These are phyloP conservation scores for Nothophaeocryptopus gaeumannii DNA, from an alignment of 2,329 filamentous ascomycete species.

Conservation along the genomic window DNA sequence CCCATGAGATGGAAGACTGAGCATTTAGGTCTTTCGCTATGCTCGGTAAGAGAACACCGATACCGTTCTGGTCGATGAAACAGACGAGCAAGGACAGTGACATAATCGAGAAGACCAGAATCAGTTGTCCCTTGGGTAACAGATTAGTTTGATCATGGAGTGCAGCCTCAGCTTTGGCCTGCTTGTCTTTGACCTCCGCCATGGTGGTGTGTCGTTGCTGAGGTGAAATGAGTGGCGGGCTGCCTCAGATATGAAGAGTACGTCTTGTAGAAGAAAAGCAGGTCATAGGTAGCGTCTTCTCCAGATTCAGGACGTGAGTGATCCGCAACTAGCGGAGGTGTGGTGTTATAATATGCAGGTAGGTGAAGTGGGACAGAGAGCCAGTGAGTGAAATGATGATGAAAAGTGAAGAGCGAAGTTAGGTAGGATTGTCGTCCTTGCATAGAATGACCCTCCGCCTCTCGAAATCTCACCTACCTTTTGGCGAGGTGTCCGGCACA, in stretches of 20 bases:
- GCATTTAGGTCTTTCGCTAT: conserved; percentile 40
- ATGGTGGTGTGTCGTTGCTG: too few relatives aligned
- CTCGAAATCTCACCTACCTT: too few relatives aligned
- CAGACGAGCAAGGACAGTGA: conserved; percentile 11
- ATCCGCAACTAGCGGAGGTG: too few relatives aligned
- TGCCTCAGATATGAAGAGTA: too few relatives aligned
- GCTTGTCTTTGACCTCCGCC: neutral
- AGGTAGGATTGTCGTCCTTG: neutral
- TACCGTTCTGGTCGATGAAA: conserved; percentile 57
- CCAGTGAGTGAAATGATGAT: neutral
- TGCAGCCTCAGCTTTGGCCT: conserved; percentile 40
- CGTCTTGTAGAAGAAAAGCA: too few relatives aligned
- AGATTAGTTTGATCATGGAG: conserved; percentile 58
- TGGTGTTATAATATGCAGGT: neutral
- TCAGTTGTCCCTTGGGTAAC: conserved; percentile 47
- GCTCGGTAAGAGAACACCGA: conserved; percentile 42
- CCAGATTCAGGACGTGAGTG: too few relatives aligned
- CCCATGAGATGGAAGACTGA: conserved; percentile 54
- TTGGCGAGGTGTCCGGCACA: neutral
- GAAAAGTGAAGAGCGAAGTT: neutral
- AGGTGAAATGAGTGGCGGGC: too few relatives aligned
- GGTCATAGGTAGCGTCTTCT: too few relatives aligned
- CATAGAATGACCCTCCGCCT: neutral
- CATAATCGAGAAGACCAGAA: conserved; percentile 48
- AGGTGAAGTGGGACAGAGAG: neutral